These are phyloP conservation scores for Cladosporium sp. DNA, from an alignment of 2,329 filamentous ascomycete genomes.

Conservation along the genomic window DNA sequence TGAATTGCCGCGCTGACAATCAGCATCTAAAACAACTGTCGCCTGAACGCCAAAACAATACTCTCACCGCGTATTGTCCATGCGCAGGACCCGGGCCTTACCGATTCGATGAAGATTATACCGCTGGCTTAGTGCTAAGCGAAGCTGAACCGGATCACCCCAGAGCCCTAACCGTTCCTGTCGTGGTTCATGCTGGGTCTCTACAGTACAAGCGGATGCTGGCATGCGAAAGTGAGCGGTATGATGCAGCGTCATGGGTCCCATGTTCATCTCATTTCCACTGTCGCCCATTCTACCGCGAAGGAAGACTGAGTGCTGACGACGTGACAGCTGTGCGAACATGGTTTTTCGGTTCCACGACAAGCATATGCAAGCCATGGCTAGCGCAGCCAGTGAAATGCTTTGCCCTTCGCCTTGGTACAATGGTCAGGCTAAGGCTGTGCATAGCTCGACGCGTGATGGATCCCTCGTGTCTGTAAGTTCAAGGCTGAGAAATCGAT, in stretches of 20 bases:
- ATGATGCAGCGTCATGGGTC: neutral
- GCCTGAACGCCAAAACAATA: neutral
- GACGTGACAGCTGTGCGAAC: constrained; percentile 7
- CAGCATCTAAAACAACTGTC: neutral
- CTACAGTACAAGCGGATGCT: neutral
- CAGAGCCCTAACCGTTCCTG: constrained; percentile 3
- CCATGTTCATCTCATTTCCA: constrained; percentile 6
- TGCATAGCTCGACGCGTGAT: no score
- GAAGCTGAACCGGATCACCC: neutral
- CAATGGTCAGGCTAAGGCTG: neutral
- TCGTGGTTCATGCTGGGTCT: neutral
- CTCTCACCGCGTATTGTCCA: no score
- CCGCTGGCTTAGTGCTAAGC: neutral
- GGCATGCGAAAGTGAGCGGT: constrained; percentile 3
- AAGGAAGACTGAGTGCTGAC: constrained; percentile 6
- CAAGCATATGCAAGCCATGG: constrained; percentile 7
- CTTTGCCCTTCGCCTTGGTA: constrained; percentile 2
- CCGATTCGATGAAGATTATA: neutral
- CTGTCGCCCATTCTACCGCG: neutral
- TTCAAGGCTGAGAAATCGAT: no score
- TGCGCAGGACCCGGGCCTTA: neutral
- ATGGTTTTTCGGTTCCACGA: neutral
- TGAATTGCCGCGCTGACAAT: constrained; percentile 1
- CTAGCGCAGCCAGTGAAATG: constrained; percentile 5
- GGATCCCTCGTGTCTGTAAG: no score